A percentile compares a stretch with the other conserved stretches of the same genome.
Evolutionary conservation across 2,329 filamentous ascomycete species (phyloP).

Genomic region (Boeremia exigua): DNA sequence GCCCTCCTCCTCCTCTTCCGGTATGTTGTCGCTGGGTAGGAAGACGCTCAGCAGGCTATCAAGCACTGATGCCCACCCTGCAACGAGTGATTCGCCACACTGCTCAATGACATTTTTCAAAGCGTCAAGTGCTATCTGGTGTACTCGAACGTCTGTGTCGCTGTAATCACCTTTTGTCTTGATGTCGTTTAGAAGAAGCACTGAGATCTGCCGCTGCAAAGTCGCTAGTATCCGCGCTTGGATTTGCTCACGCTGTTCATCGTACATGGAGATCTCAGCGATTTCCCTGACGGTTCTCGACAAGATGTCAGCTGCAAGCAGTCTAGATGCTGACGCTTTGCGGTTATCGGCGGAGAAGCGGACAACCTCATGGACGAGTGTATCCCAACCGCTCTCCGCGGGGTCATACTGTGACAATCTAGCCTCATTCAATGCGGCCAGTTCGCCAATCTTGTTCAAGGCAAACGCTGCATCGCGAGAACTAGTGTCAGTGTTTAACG

Average conservation of each 20-base stretch:
- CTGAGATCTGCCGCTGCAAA: conserved; percentile 65
- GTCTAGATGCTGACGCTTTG: conserved; percentile 52
- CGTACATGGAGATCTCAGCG: conserved; percentile 59
- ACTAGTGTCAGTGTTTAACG: conserved; percentile 48
- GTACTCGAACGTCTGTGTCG: conserved; percentile 76
- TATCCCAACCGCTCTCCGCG: conserved; percentile 75
- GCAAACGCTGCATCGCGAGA: conserved; percentile 56
- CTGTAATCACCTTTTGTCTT: conserved; percentile 65
- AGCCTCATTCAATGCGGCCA: conserved; percentile 53
- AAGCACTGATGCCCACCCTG: conserved; percentile 86
- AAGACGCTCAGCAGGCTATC: conserved; percentile 86
- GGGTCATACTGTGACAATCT: conserved; percentile 73
- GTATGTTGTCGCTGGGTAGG: conserved; percentile 9
- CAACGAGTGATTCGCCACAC: conserved; percentile 81
- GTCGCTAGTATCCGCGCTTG: conserved; percentile 76
- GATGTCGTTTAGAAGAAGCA: conserved; percentile 57
- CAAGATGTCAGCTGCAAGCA: conserved; percentile 58
- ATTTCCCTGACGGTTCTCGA: conserved; percentile 55
- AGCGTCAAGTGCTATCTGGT: conserved; percentile 78
- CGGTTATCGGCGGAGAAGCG: conserved; percentile 51
- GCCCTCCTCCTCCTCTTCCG: neutral
- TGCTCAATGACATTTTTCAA: conserved; percentile 84
- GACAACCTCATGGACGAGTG: conserved; percentile 65
- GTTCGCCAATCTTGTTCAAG: conserved; percentile 55
- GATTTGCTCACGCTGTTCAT: conserved; percentile 56